Evolutionary conservation across 2,329 filamentous ascomycete genomes (phyloP), one percentile per base, ranked within the genome.

Genomic region (Cadophora gregata): DNA sequence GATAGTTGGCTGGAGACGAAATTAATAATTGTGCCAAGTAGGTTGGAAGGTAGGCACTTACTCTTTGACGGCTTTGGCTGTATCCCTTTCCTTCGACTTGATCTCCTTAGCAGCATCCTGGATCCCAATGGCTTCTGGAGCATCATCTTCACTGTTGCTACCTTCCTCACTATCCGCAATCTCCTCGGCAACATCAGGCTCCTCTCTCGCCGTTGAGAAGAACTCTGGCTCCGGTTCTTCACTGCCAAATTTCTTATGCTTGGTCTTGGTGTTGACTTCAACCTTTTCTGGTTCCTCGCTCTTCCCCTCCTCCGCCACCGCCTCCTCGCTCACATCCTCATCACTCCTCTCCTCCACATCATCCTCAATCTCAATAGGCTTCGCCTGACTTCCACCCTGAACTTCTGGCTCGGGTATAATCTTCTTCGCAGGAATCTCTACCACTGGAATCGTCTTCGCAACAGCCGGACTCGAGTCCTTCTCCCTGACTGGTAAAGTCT

Each of bases 91-190:
- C 53, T 69, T 72, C 25, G 33, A 62, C 42, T 69, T 70, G 24
- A 69, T 65, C 27, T 59, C 64, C 27, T 74, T 56, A 16, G 66
- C 65, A 33, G 75, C 74, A 31, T 72, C 70, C 58, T 75, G 63
- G 9, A 65, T 69, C 16, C 68, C 71, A 48, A 76, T 69, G 25
- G 71, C 74, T 62, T 77, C 74, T 48, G 75, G 75, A 12, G 74
- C 74, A 65, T 76, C 75, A 59, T 77, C 73, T 27, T 76, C 75
- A 55, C 73, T 75, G n/a, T 71, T 71, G 29, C 45, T 53, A 16
- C 59, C 59, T 2, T 66, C 67, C 6, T 64, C 60, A 16, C 53
- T 64, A 16, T 64, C 59, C 7, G 33, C 51, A 5, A 48, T 47
- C 21, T 60, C 53, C 16, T 16, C 55, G 19, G 33, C 29, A 8